phyloP scores from a whole-genome alignment of 78 protist genomes.

The Mantamonas sphyraenae region DNA sequence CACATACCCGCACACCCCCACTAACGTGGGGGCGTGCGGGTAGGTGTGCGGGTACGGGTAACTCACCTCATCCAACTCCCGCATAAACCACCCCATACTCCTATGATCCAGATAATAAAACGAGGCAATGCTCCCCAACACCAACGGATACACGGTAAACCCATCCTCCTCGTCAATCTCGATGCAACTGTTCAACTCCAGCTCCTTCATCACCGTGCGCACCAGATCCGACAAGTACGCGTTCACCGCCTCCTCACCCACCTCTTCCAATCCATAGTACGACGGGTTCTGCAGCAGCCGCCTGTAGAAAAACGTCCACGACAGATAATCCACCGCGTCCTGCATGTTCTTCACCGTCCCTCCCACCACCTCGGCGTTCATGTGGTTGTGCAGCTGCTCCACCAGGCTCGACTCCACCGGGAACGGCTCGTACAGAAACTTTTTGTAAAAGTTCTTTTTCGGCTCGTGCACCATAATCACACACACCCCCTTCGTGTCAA shows the following conservation, averaged over 20 bases:
- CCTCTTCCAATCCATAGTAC: constrained; percentile 76
- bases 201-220: background rate
- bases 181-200: background rate
- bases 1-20: too few species aligned
- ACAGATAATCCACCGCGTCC: constrained; percentile 83
- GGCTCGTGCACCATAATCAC: constrained; percentile 80
- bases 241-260: background rate
- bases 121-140: background rate
- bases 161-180: background rate
- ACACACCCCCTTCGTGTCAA: constrained; percentile 76
- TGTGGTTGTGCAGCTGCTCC: constrained; percentile 77
- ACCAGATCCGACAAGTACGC: background rate
- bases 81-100: background rate
- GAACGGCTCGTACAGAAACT: constrained; percentile 96
- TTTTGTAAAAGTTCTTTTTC: constrained; percentile 88
- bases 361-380: constrained; percentile 83
- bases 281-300: constrained; percentile 86
- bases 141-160: background rate
- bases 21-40: too few species aligned
- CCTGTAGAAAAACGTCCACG: constrained; percentile 95
- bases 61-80: too few species aligned
- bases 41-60: background rate
- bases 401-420: constrained; percentile 94
- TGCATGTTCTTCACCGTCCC: constrained; percentile 23
- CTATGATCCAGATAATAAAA: background rate